These are phyloP conservation scores for Elsinoe ampelina DNA, from an alignment of 2,329 filamentous ascomycete genomes.

Conservation along the genomic window DNA sequence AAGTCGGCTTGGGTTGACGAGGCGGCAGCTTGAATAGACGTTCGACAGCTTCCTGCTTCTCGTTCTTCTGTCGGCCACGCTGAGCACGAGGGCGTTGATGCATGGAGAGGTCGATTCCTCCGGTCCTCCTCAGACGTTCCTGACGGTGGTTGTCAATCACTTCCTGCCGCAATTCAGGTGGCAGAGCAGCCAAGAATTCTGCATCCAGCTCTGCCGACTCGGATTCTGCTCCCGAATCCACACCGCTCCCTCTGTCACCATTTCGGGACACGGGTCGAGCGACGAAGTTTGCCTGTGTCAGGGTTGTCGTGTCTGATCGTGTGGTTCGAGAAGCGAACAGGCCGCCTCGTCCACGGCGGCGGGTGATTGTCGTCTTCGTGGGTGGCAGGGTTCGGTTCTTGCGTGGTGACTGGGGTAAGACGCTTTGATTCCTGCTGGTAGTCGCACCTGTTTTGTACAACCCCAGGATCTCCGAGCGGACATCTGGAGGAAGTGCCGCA, in stretches of 20 bases:
- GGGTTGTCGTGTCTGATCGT: slow-evolving; percentile 43
- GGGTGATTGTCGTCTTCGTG: slow-evolving; percentile 55
- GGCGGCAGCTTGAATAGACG: slow-evolving; percentile 40
- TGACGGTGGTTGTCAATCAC: slow-evolving; percentile 65
- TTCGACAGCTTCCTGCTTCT: slow-evolving; percentile 23
- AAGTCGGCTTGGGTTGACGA: slow-evolving; percentile 46
- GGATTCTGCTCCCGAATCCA: slow-evolving; percentile 27
- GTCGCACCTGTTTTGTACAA: slow-evolving; percentile 46
- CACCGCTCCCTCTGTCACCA: slow-evolving; percentile 18
- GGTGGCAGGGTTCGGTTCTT: slow-evolving; percentile 46
- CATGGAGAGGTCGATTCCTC: slow-evolving; percentile 28
- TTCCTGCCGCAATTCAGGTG: slow-evolving; percentile 69
- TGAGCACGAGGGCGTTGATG: slow-evolving; percentile 18
- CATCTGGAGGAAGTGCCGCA: slow-evolving; percentile 70
- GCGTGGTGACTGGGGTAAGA: slow-evolving; percentile 42
- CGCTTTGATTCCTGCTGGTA: slow-evolving; percentile 26
- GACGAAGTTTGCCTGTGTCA: slow-evolving; percentile 70
- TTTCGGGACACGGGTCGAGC: slow-evolving; percentile 21
- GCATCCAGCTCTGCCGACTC: slow-evolving; percentile 49
- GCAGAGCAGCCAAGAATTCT: slow-evolving; percentile 72
- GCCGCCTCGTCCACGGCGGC: slow-evolving; percentile 48
- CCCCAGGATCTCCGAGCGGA: slow-evolving; percentile 72
- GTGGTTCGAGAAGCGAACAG: slow-evolving; percentile 37
- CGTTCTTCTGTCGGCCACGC: slow-evolving; percentile 18
- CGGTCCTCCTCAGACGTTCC: slow-evolving; percentile 46